Evolutionary conservation across 148 eudicot genomes (phyloP).

Genomic region (Camellia granthamiana): DNA sequence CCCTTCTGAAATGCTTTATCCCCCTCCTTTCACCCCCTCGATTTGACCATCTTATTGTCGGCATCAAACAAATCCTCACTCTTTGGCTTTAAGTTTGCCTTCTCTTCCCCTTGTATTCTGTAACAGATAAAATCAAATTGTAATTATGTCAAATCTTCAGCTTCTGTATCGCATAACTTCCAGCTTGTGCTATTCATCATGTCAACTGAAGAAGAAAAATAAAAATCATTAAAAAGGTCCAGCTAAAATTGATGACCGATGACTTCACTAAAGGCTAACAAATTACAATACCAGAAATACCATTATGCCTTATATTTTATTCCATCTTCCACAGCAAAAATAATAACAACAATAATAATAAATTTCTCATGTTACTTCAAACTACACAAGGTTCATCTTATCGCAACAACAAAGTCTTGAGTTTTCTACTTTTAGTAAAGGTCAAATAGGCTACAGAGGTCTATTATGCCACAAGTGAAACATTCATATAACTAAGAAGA

Average conservation of each 20-base stretch:
- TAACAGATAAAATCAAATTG: background rate
- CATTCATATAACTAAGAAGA: background rate
- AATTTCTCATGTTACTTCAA: background rate
- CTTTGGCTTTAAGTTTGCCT: background rate
- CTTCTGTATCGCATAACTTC: background rate
- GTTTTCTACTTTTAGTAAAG: background rate
- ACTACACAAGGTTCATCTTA: background rate
- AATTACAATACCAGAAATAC: background rate
- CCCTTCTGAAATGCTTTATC: background rate
- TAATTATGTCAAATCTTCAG: background rate
- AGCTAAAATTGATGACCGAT: background rate
- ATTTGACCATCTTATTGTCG: conserved; percentile 4
- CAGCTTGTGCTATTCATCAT: background rate
- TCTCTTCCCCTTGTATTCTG: background rate
- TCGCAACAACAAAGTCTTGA: background rate
- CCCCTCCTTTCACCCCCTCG: background rate
- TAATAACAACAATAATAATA: background rate
- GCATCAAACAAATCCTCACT: conserved; percentile 5
- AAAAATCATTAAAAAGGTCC: background rate
- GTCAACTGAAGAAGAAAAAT: conserved; percentile 2
- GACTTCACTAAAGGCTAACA: too few relatives aligned
- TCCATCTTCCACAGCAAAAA: too few relatives aligned
- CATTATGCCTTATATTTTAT: background rate
- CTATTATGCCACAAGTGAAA: background rate
- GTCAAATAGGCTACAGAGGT: background rate